Conservation (phyloP, 805 yeast genomes). For the Cyberlindnera bimundalis region DNA sequence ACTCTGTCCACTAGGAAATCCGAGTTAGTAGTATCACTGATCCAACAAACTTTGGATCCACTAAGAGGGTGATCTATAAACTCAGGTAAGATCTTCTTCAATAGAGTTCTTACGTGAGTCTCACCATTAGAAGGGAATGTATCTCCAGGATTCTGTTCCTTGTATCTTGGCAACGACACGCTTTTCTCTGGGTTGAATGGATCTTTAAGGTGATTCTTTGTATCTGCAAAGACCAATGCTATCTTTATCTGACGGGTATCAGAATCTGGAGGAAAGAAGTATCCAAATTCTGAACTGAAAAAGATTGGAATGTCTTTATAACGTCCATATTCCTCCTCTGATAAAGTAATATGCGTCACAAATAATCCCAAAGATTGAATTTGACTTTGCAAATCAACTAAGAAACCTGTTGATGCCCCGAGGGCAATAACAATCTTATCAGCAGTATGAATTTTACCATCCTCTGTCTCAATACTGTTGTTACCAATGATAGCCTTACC, state of each 20-base stretch:
- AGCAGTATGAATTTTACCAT: constrained; percentile 27
- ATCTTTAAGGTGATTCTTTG: constrained; percentile 24
- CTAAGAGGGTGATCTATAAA: constrained; percentile 32
- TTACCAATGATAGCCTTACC: constrained; percentile 20
- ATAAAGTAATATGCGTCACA: constrained; percentile 36
- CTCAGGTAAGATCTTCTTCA: constrained; percentile 38
- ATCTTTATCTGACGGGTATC: constrained; percentile 35
- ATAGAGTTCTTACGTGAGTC: constrained; percentile 26
- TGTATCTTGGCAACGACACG: constrained; percentile 36
- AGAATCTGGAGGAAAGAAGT: constrained; percentile 46
- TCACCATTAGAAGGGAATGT: constrained; percentile 34
- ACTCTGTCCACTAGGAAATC: constrained; percentile 39
- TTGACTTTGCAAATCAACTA: constrained; percentile 33
- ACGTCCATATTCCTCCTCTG: constrained; percentile 32
- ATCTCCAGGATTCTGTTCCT: constrained; percentile 28
- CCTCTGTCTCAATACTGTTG: constrained; percentile 22
- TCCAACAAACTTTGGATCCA: constrained; percentile 39
- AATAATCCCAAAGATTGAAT: constrained; percentile 36
- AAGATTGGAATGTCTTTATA: constrained; percentile 40
- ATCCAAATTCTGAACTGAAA: constrained; percentile 41
- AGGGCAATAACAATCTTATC: constrained; percentile 32
- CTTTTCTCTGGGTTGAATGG: constrained; percentile 16
- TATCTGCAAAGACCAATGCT: constrained; percentile 31
- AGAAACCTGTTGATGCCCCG: constrained; percentile 37
- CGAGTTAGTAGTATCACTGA: constrained; percentile 38